Evolutionary conservation across 352 stramenopile species (phyloP), one percentile per base, ranked within the genome.

Genomic region (Phytopythium chamaehyphon): DNA sequence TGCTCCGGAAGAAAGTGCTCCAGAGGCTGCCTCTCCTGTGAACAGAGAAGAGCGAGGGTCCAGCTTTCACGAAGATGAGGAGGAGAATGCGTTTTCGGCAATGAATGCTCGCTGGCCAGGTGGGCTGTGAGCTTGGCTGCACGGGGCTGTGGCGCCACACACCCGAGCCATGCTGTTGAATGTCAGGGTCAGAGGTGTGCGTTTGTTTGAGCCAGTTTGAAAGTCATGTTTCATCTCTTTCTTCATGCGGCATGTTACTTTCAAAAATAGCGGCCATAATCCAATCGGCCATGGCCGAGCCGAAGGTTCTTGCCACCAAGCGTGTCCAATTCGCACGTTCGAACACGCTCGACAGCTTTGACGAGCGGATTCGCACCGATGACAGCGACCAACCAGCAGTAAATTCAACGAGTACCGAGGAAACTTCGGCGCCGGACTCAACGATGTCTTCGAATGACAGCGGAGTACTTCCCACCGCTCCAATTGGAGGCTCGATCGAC

Each of bases 51-150:
- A 51, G 12, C 45, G 24, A 33, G 18, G 10, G 28, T 9, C 28
- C 5, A 33, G 28, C 9, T 33, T 33, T 9, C 28, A 33, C 28
- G 55, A 62, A 2, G 47, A 62, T 14, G 51, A 61, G 24, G 54
- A 23, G 24, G 51, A 53, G 28, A 51, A 66, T 38, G 56, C 39
- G 45, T 49, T 51, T 21, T 51, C 45, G 18, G 45, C 45, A 19
- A 51, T 51, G 45, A 40, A 51, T 21, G 26, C 28, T 28, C 45
- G 45, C 45, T 51, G 45, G 45, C 45, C 45, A 40, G 26, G 26
- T 9, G 45, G 45, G 18, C 45, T 51, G 26, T 51, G 45, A 51
- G 5, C 28, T 9, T n/a, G n/a, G n/a, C n/a, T n/a, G n/a, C n/a
- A n/a, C n/a, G n/a, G 28, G 28, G 28, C 9, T 5, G 28, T 33